Conservation (phyloP, 2,329 filamentous ascomycete genomes). For the Aspergillus carbonarius region DNA sequence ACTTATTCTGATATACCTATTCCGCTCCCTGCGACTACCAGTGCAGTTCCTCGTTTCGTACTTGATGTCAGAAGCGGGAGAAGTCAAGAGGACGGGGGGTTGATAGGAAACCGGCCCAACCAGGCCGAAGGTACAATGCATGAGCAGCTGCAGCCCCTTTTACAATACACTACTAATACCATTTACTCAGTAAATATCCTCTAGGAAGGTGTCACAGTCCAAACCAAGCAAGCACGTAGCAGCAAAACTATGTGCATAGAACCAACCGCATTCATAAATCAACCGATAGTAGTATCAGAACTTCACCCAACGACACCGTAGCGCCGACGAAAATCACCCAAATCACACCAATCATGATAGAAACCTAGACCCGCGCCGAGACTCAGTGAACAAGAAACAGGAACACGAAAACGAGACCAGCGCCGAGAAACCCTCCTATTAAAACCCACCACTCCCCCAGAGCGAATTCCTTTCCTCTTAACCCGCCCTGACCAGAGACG, state of each 20-base stretch:
- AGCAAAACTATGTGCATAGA: no score
- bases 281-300: no score
- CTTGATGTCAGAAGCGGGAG: neutral
- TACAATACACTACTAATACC: neutral
- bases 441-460: neutral
- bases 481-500: neutral
- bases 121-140: neutral
- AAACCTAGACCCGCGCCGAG: neutral
- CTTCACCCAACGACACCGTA: no score
- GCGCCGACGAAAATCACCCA: neutral
- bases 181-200: no score
- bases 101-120: neutral
- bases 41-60: no score
- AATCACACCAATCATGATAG: neutral
- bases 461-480: neutral
- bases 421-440: neutral
- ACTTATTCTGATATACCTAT: no score
- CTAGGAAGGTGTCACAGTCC: no score
- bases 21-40: no score
- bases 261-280: no score
- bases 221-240: no score
- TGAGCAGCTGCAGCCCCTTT: neutral
- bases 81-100: neutral
- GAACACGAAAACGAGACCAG: neutral
- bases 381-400: neutral